Percentiles rank a stretch among this genome's conserved stretches.
These are phyloP conservation scores for Clonostachys sp. DNA, from an alignment of 2,329 filamentous ascomycete genomes.

Conservation along the genomic window DNA sequence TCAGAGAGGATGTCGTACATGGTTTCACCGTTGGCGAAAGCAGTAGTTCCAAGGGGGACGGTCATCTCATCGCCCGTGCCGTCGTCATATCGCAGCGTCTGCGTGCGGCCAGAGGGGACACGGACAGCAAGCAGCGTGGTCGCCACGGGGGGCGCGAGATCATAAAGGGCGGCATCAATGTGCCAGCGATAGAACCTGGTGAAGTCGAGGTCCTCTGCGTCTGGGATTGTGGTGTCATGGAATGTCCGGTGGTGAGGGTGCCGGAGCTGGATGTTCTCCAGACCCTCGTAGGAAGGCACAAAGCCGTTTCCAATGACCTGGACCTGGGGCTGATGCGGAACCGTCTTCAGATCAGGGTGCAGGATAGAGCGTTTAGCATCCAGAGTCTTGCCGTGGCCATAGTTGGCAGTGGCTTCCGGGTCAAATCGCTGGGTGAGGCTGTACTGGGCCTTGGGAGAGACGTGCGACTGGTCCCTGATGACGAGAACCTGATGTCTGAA, in stretches of 20 bases:
- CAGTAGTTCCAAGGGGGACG: constrained; percentile 71
- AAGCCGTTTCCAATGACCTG: constrained; percentile 77
- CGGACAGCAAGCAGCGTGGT: constrained; percentile 71
- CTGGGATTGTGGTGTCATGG: constrained; percentile 60
- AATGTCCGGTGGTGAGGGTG: constrained; percentile 79
- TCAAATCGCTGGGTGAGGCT: constrained; percentile 72
- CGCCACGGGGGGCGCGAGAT: constrained; percentile 67
- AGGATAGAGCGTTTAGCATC: constrained; percentile 61
- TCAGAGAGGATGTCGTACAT: constrained; percentile 66
- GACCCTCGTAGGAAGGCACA: constrained; percentile 64
- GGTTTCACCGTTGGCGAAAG: constrained; percentile 66
- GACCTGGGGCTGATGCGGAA: constrained; percentile 70
- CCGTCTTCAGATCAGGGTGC: constrained; percentile 75
- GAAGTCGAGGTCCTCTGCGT: constrained; percentile 39
- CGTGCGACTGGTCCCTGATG: constrained; percentile 61
- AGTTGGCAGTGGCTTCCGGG: constrained; percentile 54
- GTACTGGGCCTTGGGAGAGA: constrained; percentile 68
- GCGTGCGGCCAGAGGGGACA: constrained; percentile 61
- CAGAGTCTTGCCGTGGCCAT: constrained; percentile 73
- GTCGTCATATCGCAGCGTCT: constrained; percentile 71
- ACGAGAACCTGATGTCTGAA: constrained; percentile 67
- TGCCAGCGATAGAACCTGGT: constrained; percentile 73
- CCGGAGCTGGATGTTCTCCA: constrained; percentile 61
- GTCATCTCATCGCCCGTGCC: constrained; percentile 59
- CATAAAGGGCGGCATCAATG: constrained; percentile 75